These are phyloP conservation scores for Ascochyta rabiei DNA, from an alignment of 2,329 filamentous ascomycete genomes.

Conservation along the genomic window DNA sequence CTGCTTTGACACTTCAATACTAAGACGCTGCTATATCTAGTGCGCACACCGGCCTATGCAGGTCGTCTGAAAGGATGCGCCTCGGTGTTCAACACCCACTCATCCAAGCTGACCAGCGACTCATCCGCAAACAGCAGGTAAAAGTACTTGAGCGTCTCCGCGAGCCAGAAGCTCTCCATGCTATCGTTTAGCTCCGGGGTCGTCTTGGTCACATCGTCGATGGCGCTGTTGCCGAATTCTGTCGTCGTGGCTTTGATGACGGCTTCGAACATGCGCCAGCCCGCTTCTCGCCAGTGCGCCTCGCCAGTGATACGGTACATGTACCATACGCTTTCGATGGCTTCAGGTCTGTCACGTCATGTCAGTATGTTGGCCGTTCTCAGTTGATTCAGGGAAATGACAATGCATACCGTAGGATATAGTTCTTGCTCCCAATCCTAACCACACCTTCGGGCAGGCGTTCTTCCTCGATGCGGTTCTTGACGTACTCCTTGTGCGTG, in stretches of 20 bases:
- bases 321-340: slow-evolving; percentile 80
- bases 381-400: background rate
- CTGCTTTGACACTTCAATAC: background rate
- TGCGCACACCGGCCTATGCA: background rate
- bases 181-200: slow-evolving; percentile 58
- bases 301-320: slow-evolving; percentile 77
- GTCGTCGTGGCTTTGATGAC: slow-evolving; percentile 67
- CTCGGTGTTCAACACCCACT: slow-evolving; percentile 65
- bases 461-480: slow-evolving; percentile 49
- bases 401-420: slow-evolving; percentile 62
- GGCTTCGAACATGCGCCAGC: slow-evolving; percentile 75
- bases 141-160: slow-evolving; percentile 72
- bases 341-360: slow-evolving; percentile 63
- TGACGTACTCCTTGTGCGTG: slow-evolving; percentile 45
- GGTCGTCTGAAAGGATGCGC: slow-evolving; percentile 52
- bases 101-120: slow-evolving; percentile 64
- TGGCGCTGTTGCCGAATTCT: slow-evolving; percentile 66
- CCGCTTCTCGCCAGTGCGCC: slow-evolving; percentile 67
- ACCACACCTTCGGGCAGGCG: slow-evolving; percentile 63
- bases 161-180: slow-evolving; percentile 80
- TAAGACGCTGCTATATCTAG: background rate
- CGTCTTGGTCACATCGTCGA: slow-evolving; percentile 67
- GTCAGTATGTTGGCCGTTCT: slow-evolving; percentile 6
- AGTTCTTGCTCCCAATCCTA: slow-evolving; percentile 61
- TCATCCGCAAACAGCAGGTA: slow-evolving; percentile 68